Conservation (phyloP, 805 yeast genomes). For the Schwanniomyces sp. region DNA sequence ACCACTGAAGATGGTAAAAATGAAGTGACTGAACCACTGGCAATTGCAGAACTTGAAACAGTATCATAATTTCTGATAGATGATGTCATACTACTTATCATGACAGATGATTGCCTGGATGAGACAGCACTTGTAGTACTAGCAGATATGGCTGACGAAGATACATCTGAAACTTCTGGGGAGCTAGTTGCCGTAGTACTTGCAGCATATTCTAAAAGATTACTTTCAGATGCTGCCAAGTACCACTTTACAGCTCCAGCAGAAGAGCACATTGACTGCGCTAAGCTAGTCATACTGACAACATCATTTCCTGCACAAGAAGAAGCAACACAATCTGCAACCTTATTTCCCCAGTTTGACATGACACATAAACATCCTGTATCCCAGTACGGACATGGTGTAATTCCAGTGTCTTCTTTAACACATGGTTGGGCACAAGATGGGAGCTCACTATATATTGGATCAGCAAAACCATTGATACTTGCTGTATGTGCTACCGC, state of each 20-base stretch:
- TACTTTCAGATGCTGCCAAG: slow-evolving; percentile 21
- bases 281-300: slow-evolving; percentile 23
- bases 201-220: slow-evolving; percentile 24
- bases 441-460: slow-evolving; percentile 30
- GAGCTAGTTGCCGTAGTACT: slow-evolving; percentile 10
- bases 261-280: slow-evolving; percentile 29
- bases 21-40: too few relatives aligned
- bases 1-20: too few relatives aligned
- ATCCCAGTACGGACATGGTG: slow-evolving; percentile 49
- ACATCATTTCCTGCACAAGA: slow-evolving; percentile 37
- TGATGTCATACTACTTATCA: too few relatives aligned
- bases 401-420: slow-evolving; percentile 26
- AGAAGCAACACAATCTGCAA: slow-evolving; percentile 38
- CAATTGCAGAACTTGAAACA: too few relatives aligned
- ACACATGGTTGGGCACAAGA: slow-evolving; percentile 38
- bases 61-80: too few relatives aligned
- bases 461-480: slow-evolving; percentile 44
- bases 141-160: too few relatives aligned
- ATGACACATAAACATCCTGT: slow-evolving; percentile 47
- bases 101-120: too few relatives aligned
- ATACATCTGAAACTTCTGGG: too few relatives aligned
- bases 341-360: slow-evolving; percentile 30
- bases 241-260: slow-evolving; percentile 35
- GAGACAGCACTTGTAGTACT: too few relatives aligned
- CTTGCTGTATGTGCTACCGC: slow-evolving; percentile 37